These are phyloP conservation scores for Kodamaea fukazawae DNA, from an alignment of 805 yeast genomes.

Conservation along the genomic window DNA sequence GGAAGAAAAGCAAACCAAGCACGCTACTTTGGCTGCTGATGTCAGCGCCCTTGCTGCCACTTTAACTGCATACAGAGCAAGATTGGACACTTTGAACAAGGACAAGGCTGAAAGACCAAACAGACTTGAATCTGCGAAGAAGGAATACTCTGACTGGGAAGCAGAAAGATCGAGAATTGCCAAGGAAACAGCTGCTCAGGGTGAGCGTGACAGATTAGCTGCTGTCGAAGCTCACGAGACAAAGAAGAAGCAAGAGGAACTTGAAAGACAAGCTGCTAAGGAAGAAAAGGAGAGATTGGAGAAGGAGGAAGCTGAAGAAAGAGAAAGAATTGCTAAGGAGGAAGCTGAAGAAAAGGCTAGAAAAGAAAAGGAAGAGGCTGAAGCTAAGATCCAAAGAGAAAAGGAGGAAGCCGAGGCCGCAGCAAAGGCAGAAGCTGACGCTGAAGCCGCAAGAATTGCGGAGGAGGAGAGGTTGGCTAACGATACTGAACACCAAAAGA, in stretches of 20 bases:
- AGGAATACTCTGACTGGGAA: conserved; percentile 43
- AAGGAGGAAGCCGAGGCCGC: conserved; percentile 16
- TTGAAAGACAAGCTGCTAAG: conserved; percentile 14
- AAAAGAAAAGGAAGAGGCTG: conserved; percentile 13
- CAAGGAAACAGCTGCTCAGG: conserved; percentile 32
- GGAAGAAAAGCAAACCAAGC: conserved; percentile 36
- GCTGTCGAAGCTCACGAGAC: conserved; percentile 37
- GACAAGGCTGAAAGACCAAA: conserved; percentile 36
- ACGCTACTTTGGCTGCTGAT: conserved; percentile 39
- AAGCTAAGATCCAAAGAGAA: conserved; percentile 11
- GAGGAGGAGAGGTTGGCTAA: conserved; percentile 18
- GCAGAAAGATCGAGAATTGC: conserved; percentile 44
- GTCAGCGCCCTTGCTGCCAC: conserved; percentile 42
- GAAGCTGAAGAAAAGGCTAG: conserved; percentile 21
- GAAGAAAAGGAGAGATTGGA: conserved; percentile 16
- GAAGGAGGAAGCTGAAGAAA: conserved; percentile 25
- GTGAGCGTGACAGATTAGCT: conserved; percentile 34
- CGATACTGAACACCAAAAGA: conserved; percentile 27
- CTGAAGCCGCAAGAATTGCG: conserved; percentile 6
- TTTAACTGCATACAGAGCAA: conserved; percentile 45
- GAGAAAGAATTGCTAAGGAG: conserved; percentile 22
- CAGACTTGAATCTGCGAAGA: conserved; percentile 42
- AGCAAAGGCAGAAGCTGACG: conserved; percentile 9
- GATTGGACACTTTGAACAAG: conserved; percentile 34
- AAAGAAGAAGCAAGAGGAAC: conserved; percentile 16